phyloP scores from a whole-genome alignment of 495 filamentous ascomycete species.

The Neurospora discreta region DNA sequence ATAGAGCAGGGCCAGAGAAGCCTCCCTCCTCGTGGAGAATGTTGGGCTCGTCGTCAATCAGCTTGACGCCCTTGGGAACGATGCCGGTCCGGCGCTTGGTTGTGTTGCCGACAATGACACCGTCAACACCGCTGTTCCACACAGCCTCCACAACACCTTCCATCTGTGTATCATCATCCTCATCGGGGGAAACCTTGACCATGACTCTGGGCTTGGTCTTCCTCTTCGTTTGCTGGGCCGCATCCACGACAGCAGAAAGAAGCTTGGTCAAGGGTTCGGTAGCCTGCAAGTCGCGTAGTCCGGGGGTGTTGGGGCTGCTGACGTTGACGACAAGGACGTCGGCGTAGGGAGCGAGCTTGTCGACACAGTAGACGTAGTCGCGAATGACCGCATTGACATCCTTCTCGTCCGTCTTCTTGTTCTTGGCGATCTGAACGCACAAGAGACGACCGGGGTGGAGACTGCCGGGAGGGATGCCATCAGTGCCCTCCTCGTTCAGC shows the following conservation, averaged over 20 bases:
- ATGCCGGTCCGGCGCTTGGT: slow-evolving; percentile 68
- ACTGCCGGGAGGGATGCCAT: slow-evolving; percentile 58
- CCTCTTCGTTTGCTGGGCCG: slow-evolving; percentile 54
- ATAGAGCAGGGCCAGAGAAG: slow-evolving; percentile 81
- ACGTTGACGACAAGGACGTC: slow-evolving; percentile 96
- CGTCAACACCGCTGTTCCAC: slow-evolving; percentile 74
- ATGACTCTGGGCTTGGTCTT: slow-evolving; percentile 73
- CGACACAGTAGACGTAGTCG: slow-evolving; percentile 82
- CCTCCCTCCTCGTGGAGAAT: slow-evolving; percentile 70
- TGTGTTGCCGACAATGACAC: slow-evolving; percentile 96
- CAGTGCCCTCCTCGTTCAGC: slow-evolving; percentile 53
- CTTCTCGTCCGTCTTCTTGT: slow-evolving; percentile 72
- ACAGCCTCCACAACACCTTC: slow-evolving; percentile 81
- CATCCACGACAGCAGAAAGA: slow-evolving; percentile 68
- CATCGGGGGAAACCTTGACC: slow-evolving; percentile 95
- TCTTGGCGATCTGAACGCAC: slow-evolving; percentile 96
- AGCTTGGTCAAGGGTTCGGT: slow-evolving; percentile 70
- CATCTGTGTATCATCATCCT: slow-evolving; percentile 72
- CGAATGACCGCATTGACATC: slow-evolving; percentile 72
- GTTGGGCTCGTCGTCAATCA: slow-evolving; percentile 54
- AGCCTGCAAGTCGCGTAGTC: slow-evolving; percentile 73
- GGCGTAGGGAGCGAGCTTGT: slow-evolving; percentile 70
- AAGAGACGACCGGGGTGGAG: slow-evolving; percentile 63
- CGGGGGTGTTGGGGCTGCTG: slow-evolving; percentile 90
- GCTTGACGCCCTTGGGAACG: slow-evolving; percentile 49